Evolutionary conservation across 2,329 filamentous ascomycete species (phyloP), one percentile per base, ranked within the genome.

Genomic region (Pseudogymnoascus pannorum): DNA sequence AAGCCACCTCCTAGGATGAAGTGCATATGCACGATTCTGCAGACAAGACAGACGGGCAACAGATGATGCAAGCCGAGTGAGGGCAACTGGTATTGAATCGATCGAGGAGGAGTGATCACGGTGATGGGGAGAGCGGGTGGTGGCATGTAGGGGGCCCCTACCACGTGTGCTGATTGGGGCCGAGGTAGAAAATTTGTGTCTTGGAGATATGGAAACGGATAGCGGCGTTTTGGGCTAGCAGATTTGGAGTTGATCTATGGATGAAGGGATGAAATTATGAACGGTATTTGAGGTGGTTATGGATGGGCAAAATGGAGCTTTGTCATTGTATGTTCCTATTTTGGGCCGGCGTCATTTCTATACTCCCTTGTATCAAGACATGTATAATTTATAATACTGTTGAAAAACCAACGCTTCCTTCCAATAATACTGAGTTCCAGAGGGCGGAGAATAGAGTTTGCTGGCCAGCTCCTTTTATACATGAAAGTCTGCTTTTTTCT

Each of bases 11-110:
- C 2, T 9, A 8, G 26, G 48, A 5, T 16, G 9, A 54, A 31
- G n/a, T 54, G 26, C 48, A 54, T 54, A 54, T 54, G 48, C 48
- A 54, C 48, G 26, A 54, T 54, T 54, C 26, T 54, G 48, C 48
- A 54, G 26, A 14, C 48, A 33, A 54, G 26, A 14, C 48, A 33
- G 48, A 33, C 16, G 9, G 48, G 16, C 48, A 31, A n/a, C 26
- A 31, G 48, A 33, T 54, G 48, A 54, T 33, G 48, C 48, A 31
- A 26, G 5, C n/a, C 2, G 9, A 9, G n/a, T 3, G 9, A 33
- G 26, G 48, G 26, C 16, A 14, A 18, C 8, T 9, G 9, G 26
- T 7, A 11, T 31, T 14, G 26, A 54, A 54, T 54, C 26, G 26
- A 54, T 20, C 16, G 26, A 16, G 26, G 4, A 14, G 24, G 12